Evolutionary conservation across 164 flowering plant species (phyloP).

Genomic region (Aristolochia fimbriata): DNA sequence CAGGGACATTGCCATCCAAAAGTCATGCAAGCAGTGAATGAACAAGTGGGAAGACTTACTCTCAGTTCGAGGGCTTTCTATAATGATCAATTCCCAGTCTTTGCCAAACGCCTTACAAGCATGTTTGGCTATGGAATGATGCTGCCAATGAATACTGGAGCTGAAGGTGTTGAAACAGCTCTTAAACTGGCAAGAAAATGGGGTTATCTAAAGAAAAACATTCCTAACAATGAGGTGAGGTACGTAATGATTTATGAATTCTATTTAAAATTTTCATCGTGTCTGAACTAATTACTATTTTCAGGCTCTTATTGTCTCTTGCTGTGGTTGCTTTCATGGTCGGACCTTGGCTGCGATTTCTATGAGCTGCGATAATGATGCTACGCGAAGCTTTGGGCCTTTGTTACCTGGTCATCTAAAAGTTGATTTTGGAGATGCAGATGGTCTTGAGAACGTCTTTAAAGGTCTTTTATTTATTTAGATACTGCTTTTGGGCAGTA

Average conservation of each 20-base stretch:
- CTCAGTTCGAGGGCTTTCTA: conserved; percentile 95
- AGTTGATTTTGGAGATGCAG: conserved; percentile 88
- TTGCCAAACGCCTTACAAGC: conserved; percentile 59
- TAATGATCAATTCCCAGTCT: conserved; percentile 75
- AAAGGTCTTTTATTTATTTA: conserved; percentile 32
- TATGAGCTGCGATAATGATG: conserved; percentile 99
- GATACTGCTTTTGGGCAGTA: too few species aligned
- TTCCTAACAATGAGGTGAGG: conserved; percentile 76
- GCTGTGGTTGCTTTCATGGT: conserved; percentile 98
- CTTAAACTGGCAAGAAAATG: conserved; percentile 86
- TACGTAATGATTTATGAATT: not conserved
- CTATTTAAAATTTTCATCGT: not conserved
- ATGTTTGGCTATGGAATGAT: conserved; percentile 95
- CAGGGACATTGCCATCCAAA: conserved; percentile 99
- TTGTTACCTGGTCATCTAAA: conserved; percentile 78
- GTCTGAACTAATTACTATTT: not conserved
- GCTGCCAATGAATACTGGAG: conserved; percentile 98
- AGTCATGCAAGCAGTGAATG: conserved; percentile 67
- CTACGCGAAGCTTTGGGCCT: conserved; percentile 93
- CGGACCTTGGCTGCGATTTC: conserved; percentile 90
- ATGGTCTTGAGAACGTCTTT: conserved; percentile 73
- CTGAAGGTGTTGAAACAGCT: conserved; percentile 98
- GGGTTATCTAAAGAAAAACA: conserved; percentile 85
- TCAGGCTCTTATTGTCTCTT: conserved; percentile 92
- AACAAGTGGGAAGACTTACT: conserved; percentile 75